phyloP scores from a whole-genome alignment of 306 rosid genomes.

The Castanea crenata region DNA sequence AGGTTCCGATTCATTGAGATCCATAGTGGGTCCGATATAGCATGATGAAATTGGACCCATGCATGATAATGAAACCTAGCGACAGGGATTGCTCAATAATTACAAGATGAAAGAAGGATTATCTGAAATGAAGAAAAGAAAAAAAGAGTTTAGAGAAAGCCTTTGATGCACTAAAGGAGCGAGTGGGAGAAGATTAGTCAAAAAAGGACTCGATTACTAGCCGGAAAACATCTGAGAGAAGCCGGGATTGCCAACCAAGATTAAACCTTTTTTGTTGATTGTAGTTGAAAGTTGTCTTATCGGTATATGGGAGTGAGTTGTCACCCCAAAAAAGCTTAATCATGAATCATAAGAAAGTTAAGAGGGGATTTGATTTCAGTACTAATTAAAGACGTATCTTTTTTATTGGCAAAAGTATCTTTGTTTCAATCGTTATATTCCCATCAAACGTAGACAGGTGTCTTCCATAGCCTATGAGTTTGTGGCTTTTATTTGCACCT shows the following conservation, averaged over 20 bases:
- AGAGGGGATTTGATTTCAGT: conserved; percentile 31
- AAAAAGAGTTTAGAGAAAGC: conserved; percentile 4
- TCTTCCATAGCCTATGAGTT: not conserved
- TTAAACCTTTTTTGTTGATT: conserved; percentile 27
- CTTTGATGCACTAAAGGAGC: not conserved
- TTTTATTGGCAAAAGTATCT: conserved; percentile 36
- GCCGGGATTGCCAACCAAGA: conserved; percentile 36
- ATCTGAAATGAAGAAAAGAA: not conserved
- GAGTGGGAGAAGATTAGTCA: conserved; percentile 31
- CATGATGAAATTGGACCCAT: conserved; percentile 27
- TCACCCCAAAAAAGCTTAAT: conserved; percentile 44
- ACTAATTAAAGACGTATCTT: conserved; percentile 31
- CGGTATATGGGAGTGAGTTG: conserved; percentile 52
- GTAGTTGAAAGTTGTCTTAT: conserved; percentile 35
- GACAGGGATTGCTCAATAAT: conserved; percentile 30
- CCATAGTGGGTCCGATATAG: conserved; percentile 29
- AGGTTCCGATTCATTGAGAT: conserved; percentile 29
- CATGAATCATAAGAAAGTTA: conserved; percentile 39
- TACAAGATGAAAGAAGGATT: conserved; percentile 24
- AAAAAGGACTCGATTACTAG: conserved; percentile 29
- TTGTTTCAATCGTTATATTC: conserved; percentile 36
- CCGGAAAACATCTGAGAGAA: conserved; percentile 37
- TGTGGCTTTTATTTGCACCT: not conserved
- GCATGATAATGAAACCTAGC: conserved; percentile 33
- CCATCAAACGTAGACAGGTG: conserved; percentile 15